A percentile compares a stretch with the other conserved stretches of the same genome.
phyloP scores from a whole-genome alignment of 73 alveolate genomes.

The Stentor roeselii region DNA sequence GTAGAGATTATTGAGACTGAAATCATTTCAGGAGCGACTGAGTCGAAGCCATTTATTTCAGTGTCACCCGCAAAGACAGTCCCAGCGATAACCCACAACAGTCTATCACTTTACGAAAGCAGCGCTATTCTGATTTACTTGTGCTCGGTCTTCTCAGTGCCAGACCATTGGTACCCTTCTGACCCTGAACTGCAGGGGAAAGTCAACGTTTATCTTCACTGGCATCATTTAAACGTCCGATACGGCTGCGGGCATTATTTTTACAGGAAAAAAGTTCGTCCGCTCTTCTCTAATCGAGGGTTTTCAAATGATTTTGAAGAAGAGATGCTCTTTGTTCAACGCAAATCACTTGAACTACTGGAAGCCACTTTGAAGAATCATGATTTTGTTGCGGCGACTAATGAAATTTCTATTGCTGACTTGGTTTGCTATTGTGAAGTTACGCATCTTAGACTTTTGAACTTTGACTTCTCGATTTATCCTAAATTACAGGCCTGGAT shows the following conservation, averaged over 20 bases:
- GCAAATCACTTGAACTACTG: background rate
- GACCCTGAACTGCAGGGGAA: constrained; percentile 39
- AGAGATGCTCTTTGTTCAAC: background rate
- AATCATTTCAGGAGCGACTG: constrained; percentile 36
- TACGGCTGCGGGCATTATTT: constrained; percentile 27
- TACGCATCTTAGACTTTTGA: background rate
- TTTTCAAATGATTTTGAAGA: background rate
- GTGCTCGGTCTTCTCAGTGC: constrained; percentile 32
- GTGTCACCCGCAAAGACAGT: constrained; percentile 48
- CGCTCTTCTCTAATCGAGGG: background rate
- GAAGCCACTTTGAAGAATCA: constrained; percentile 4
- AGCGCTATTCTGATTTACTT: constrained; percentile 60
- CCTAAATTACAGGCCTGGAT: background rate
- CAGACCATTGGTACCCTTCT: constrained; percentile 73
- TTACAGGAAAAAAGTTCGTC: constrained; percentile 5
- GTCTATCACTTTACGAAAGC: constrained; percentile 44
- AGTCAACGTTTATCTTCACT: constrained; percentile 53
- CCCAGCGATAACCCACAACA: constrained; percentile 54
- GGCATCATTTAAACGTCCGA: constrained; percentile 57
- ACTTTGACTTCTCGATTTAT: background rate
- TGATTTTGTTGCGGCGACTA: background rate
- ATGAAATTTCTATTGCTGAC: constrained; percentile 15
- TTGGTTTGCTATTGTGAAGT: constrained; percentile 3
- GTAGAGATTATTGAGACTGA: constrained; percentile 31
- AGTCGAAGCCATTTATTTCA: constrained; percentile 29